phyloP scores from a whole-genome alignment of 1,284 basidiomycete species.

The Tilletia walkeri region DNA sequence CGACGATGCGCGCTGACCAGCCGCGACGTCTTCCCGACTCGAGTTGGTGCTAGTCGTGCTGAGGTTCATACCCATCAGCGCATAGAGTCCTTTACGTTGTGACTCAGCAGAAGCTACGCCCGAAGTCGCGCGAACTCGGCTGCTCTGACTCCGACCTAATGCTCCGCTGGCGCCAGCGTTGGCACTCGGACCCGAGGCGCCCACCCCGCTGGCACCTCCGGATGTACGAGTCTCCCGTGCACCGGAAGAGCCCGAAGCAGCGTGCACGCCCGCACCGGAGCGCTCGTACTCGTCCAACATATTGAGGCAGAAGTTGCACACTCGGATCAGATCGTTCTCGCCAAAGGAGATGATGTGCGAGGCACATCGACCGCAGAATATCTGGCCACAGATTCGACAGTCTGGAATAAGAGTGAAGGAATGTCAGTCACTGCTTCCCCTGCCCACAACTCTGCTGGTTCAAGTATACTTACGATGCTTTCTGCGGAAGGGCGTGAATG shows the following conservation, averaged over 20 bases:
- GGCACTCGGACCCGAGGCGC: background rate
- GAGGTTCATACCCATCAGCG: constrained; percentile 15
- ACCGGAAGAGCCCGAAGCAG: background rate
- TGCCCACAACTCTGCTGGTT: background rate
- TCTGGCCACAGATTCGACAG: constrained; percentile 54
- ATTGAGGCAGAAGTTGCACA: constrained; percentile 89
- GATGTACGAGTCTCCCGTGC: background rate
- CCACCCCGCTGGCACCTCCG: background rate
- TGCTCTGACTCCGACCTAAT: background rate
- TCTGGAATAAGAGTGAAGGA: constrained; percentile 18
- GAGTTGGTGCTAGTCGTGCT: constrained; percentile 26
- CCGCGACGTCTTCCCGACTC: constrained; percentile 19
- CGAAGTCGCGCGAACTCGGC: background rate
- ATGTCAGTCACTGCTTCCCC: background rate
- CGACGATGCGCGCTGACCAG: background rate
- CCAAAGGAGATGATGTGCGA: constrained; percentile 98
- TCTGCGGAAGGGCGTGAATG: constrained; percentile 49
- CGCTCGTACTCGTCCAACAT: constrained; percentile 71
- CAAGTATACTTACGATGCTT: constrained; percentile 34
- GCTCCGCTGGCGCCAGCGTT: background rate
- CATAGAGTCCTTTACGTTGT: constrained; percentile 4
- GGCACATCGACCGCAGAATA: constrained; percentile 65
- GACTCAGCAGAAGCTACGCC: background rate
- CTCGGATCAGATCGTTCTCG: constrained; percentile 83
- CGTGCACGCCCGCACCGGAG: constrained; percentile 42